phyloP scores from a whole-genome alignment of 495 filamentous ascomycete species.

The Penicillium ochrochloron region DNA sequence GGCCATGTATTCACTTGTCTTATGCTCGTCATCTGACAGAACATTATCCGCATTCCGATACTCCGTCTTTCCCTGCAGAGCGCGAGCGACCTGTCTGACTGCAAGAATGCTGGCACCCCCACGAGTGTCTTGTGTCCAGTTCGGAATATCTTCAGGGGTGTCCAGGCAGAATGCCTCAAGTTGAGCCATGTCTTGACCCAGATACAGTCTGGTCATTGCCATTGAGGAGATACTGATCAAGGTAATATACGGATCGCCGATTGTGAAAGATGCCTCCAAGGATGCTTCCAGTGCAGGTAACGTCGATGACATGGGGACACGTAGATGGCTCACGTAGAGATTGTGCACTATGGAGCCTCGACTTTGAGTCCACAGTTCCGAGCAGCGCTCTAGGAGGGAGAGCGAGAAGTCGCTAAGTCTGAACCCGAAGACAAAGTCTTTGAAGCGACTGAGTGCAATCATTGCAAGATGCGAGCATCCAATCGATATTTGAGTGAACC shows the following conservation, averaged over 20 bases:
- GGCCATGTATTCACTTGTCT: constrained; percentile 64
- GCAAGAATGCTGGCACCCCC: constrained; percentile 76
- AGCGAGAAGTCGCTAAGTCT: constrained; percentile 68
- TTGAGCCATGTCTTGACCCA: constrained; percentile 75
- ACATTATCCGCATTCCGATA: constrained; percentile 57
- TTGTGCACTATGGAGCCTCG: constrained; percentile 73
- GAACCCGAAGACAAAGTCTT: constrained; percentile 68
- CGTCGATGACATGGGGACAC: constrained; percentile 62
- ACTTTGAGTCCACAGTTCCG: constrained; percentile 71
- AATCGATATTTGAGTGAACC: constrained; percentile 75
- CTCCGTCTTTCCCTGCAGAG: constrained; percentile 85
- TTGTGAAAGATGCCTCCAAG: constrained; percentile 69
- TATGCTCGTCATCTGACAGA: constrained; percentile 74
- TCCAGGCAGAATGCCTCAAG: constrained; percentile 75
- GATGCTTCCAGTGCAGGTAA: constrained; percentile 67
- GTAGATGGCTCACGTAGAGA: constrained; percentile 75
- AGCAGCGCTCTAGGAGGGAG: constrained; percentile 66
- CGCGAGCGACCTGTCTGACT: constrained; percentile 71
- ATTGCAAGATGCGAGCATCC: constrained; percentile 76
- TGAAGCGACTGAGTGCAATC: constrained; percentile 73
- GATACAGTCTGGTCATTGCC: constrained; percentile 70
- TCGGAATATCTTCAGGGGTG: constrained; percentile 73
- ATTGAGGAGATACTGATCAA: constrained; percentile 75
- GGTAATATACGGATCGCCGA: constrained; percentile 75
- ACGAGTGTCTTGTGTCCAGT: constrained; percentile 76